These are phyloP conservation scores for Mrakia gelida DNA, from an alignment of 768 basidiomycete genomes.

Conservation along the genomic window DNA sequence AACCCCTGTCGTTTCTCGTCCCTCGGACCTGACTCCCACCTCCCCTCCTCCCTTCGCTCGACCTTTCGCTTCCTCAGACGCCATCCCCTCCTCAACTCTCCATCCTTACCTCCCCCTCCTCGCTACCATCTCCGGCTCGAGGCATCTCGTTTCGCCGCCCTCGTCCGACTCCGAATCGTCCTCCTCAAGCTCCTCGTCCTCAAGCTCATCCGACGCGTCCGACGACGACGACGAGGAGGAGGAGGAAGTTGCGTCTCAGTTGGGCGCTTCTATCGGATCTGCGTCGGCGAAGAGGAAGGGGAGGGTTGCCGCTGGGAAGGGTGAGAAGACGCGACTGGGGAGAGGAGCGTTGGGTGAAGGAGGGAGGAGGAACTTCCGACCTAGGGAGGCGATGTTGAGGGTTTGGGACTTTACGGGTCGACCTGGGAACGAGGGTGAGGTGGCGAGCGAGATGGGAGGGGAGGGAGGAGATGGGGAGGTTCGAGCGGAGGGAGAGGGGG, in stretches of 20 bases:
- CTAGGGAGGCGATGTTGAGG: neutral
- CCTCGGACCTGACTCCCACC: conserved; percentile 59
- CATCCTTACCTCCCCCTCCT: conserved; percentile 61
- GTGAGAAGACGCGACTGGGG: neutral
- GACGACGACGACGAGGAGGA: neutral
- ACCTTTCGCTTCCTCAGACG: conserved; percentile 60
- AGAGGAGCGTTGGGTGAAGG: neutral
- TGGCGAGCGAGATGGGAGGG: too few species aligned
- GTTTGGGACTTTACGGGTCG: conserved; percentile 9
- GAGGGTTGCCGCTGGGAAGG: neutral
- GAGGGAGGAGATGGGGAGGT: too few species aligned
- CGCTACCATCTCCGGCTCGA: conserved; percentile 68
- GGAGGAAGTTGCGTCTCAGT: neutral
- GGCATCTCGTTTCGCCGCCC: conserved; percentile 47
- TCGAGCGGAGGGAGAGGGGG: too few species aligned
- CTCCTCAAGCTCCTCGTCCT: neutral
- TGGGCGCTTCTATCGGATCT: neutral
- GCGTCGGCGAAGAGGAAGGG: too few species aligned
- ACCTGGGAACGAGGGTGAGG: too few species aligned
- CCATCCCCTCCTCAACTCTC: conserved; percentile 67
- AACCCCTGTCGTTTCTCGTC: conserved; percentile 50
- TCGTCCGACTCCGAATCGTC: conserved; percentile 17
- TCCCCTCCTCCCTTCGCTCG: conserved; percentile 63
- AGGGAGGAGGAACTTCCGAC: neutral
- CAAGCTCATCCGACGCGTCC: neutral